phyloP scores from a whole-genome alignment of 768 basidiomycete species.

The Russula emetica region DNA sequence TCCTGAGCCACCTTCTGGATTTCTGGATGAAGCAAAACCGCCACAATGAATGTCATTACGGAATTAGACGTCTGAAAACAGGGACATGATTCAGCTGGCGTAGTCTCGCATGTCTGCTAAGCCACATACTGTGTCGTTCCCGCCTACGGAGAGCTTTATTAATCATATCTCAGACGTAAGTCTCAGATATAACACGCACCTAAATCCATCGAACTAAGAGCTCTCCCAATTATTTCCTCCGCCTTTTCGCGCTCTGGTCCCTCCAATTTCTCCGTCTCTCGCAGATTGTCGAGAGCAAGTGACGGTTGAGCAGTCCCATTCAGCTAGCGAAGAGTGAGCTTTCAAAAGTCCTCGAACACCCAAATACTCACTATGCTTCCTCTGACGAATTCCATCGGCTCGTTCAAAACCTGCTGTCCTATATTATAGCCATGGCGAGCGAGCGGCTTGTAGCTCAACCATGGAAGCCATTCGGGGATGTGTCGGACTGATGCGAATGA shows the following conservation, averaged over 20 bases:
- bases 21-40: neutral
- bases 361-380: constrained; percentile 2
- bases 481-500: neutral
- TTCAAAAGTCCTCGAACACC: neutral
- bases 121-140: neutral
- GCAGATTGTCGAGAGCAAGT: neutral
- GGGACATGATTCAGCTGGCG: neutral
- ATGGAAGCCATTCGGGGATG: constrained; percentile 15
- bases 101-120: neutral
- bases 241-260: neutral
- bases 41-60: neutral
- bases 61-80: neutral
- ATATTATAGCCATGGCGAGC: neutral
- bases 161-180: too few relatives aligned
- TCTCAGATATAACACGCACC: neutral
- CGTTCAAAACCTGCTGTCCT: neutral
- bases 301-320: neutral
- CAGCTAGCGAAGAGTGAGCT: neutral
- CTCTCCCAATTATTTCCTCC: neutral
- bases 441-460: constrained; percentile 17
- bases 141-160: neutral
- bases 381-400: constrained; percentile 7
- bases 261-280: neutral
- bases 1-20: neutral
- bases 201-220: neutral